Percentiles rank a stretch among this genome's conserved stretches.
phyloP scores from a whole-genome alignment of 2,329 filamentous ascomycete genomes.

The Aspergillus cejpii region DNA sequence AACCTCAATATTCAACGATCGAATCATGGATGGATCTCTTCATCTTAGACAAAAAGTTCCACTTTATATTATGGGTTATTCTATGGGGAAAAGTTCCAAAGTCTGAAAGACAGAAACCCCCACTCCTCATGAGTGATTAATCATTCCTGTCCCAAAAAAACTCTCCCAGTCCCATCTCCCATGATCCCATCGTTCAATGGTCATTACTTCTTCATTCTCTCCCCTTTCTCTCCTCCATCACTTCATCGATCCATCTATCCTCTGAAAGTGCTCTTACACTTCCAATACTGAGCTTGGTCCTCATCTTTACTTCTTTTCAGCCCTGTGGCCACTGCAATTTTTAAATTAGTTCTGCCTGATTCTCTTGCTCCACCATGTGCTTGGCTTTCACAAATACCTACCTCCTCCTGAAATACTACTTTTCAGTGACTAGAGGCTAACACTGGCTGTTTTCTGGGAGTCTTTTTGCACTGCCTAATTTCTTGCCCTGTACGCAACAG shows the following conservation, averaged over 20 bases:
- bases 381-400: not conserved
- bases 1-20: too few species aligned
- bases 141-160: too few species aligned
- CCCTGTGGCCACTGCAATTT: not conserved
- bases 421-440: conserved; percentile 4
- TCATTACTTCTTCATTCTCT: too few species aligned
- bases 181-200: too few species aligned
- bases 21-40: too few species aligned
- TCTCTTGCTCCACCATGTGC: conserved; percentile 2
- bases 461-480: not conserved
- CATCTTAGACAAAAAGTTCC: too few species aligned
- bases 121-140: not conserved
- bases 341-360: not conserved
- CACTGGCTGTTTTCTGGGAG: not conserved
- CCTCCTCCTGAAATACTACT: conserved; percentile 1
- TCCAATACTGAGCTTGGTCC: not conserved
- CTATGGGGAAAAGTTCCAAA: not conserved
- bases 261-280: too few species aligned
- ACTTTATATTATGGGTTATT: not conserved
- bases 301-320: not conserved
- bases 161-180: too few species aligned
- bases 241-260: not conserved
- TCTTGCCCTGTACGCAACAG: not conserved
- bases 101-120: not conserved
- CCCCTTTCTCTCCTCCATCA: not conserved